These are phyloP conservation scores for Dimocarpus longan DNA, from an alignment of 345 rosid species.

Conservation along the genomic window DNA sequence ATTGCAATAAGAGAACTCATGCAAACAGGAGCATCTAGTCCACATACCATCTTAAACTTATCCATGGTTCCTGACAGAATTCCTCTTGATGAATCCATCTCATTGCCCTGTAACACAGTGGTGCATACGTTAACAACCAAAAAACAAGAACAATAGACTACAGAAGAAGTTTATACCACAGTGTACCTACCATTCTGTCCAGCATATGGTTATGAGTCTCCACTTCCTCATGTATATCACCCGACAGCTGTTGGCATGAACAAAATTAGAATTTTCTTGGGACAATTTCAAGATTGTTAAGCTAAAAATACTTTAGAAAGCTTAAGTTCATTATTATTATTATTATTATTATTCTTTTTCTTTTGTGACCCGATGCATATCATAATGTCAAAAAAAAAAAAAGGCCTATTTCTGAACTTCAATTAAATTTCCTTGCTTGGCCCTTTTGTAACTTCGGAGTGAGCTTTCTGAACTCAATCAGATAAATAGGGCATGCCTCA, in stretches of 20 bases:
- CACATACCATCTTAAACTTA: constrained; percentile 78
- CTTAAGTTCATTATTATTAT: background rate
- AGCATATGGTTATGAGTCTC: constrained; percentile 81
- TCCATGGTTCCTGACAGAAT: constrained; percentile 95
- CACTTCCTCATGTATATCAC: constrained; percentile 89
- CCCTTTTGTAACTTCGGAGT: background rate
- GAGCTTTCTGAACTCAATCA: background rate
- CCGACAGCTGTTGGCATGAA: constrained; percentile 62
- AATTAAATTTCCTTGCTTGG: background rate
- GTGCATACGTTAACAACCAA: constrained; percentile 22
- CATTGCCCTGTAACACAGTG: constrained; percentile 68
- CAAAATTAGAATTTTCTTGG: constrained; percentile 16
- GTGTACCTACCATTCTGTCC: constrained; percentile 72
- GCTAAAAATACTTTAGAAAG: background rate
- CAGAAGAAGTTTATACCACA: background rate
- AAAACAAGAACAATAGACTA: background rate
- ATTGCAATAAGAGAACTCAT: constrained; percentile 4
- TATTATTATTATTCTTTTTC: background rate
- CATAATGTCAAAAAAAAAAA: background rate
- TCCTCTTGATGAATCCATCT: constrained; percentile 95
- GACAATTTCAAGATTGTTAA: constrained; percentile 4
- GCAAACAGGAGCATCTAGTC: background rate
- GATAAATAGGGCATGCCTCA: background rate
- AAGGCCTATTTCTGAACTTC: background rate
- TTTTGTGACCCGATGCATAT: background rate